These are phyloP conservation scores for Spirogloea muscicola DNA, from an alignment of 139 green algal species.

Conservation along the genomic window DNA sequence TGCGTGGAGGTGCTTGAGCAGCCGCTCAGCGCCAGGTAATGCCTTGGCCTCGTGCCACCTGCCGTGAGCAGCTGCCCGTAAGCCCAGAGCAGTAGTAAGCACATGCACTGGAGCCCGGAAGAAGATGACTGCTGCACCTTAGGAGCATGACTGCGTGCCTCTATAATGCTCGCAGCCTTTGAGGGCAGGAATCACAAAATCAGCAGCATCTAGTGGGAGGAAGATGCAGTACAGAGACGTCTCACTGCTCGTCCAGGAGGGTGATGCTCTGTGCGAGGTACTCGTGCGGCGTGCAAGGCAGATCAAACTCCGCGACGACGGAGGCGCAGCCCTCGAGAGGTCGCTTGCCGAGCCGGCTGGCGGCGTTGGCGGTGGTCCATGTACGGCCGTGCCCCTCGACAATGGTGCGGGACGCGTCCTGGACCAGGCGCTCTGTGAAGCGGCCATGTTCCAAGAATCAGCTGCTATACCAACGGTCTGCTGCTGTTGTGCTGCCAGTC, in stretches of 20 bases:
- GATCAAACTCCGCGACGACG: constrained; percentile 49
- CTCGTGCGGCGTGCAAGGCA: constrained; percentile 16
- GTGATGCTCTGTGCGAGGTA: constrained; percentile 7
- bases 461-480: no score
- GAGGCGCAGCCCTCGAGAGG: constrained; percentile 70
- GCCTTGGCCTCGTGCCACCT: constrained; percentile 61
- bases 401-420: constrained; percentile 55
- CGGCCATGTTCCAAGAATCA: no score
- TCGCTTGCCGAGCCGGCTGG: constrained; percentile 57
- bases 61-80: not conserved
- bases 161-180: no score
- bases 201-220: no score
- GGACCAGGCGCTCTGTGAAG: constrained; percentile 63
- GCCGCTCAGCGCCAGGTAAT: constrained; percentile 75
- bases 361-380: not conserved
- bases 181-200: no score
- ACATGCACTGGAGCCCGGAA: no score
- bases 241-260: constrained; percentile 12
- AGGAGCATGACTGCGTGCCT: no score
- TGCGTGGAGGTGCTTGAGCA: constrained; percentile 67
- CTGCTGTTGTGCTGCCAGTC: no score
- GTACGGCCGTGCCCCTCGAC: constrained; percentile 54
- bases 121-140: no score
- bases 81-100: not conserved
- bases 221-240: no score